A percentile compares a stretch with the other conserved stretches of the same genome.
Evolutionary conservation across 2,329 filamentous ascomycete genomes (phyloP).

Genomic region (Xylaria sp.): DNA sequence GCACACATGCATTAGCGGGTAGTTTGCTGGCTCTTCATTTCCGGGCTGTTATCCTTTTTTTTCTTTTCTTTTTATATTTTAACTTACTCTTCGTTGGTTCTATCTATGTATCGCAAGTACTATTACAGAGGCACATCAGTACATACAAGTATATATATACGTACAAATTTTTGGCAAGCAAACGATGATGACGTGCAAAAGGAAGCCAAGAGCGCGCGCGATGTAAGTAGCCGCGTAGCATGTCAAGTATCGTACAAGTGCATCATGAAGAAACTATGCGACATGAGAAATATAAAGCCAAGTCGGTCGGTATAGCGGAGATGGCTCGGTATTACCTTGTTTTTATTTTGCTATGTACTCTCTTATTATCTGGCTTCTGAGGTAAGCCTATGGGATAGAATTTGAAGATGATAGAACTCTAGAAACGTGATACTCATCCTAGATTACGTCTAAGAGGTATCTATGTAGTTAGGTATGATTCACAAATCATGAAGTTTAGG

Average conservation of each 20-base stretch:
- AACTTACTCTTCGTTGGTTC: conserved; percentile 11
- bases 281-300: background rate
- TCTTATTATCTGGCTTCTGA: background rate
- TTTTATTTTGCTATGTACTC: background rate
- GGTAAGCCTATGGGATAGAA: background rate
- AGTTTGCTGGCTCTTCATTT: conserved; percentile 29
- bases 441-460: no score
- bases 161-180: conserved; percentile 4
- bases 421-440: no score
- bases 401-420: background rate
- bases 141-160: conserved; percentile 12
- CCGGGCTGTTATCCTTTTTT: background rate
- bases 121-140: background rate
- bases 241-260: background rate
- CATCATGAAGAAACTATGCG: background rate
- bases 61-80: no score
- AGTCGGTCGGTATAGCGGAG: background rate
- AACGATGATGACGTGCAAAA: conserved; percentile 3
- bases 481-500: no score
- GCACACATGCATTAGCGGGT: conserved; percentile 33
- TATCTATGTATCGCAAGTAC: conserved; percentile 15
- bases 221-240: background rate
- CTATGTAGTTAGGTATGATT: no score
- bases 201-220: background rate
- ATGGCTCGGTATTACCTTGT: background rate